These are phyloP conservation scores for Rhynchospora breviuscula DNA, from an alignment of 176 grass and related monocot species.

Conservation along the genomic window DNA sequence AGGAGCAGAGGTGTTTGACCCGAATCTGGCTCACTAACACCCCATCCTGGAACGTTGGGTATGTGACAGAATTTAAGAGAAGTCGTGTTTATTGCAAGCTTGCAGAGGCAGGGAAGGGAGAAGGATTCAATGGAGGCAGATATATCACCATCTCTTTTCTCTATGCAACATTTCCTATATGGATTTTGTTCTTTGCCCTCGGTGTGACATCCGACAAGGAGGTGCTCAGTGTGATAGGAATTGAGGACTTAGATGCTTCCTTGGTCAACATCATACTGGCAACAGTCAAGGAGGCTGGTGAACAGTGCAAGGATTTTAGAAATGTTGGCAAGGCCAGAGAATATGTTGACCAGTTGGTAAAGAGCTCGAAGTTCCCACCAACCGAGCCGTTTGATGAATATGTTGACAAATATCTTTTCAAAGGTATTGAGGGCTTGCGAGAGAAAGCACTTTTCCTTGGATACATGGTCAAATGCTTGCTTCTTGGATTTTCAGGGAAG, in stretches of 20 bases:
- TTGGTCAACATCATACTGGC: constrained; percentile 62
- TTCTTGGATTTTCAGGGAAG: constrained; percentile 66
- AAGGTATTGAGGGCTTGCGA: constrained; percentile 55
- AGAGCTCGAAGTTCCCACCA: constrained; percentile 73
- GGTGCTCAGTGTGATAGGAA: constrained; percentile 73
- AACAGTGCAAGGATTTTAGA: constrained; percentile 65
- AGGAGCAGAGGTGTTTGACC: constrained; percentile 79
- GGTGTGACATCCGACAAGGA: constrained; percentile 84
- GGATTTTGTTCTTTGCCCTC: constrained; percentile 89
- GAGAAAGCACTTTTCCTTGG: constrained; percentile 76
- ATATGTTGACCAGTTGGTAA: constrained; percentile 55
- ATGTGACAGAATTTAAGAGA: constrained; percentile 61
- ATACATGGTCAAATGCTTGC: constrained; percentile 94
- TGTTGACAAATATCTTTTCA: constrained; percentile 65
- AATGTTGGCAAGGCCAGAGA: constrained; percentile 46
- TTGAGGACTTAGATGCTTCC: constrained; percentile 59
- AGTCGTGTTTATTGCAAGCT: constrained; percentile 64
- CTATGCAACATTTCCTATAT: constrained; percentile 68
- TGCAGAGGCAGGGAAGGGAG: constrained; percentile 53
- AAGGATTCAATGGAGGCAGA: constrained; percentile 63
- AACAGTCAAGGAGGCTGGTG: constrained; percentile 70
- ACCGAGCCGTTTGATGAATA: constrained; percentile 76
- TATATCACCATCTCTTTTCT: constrained; percentile 61
- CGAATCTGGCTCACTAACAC: constrained; percentile 70
- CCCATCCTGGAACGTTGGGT: constrained; percentile 54